phyloP scores from a whole-genome alignment of 2,329 filamentous ascomycete genomes.

The Bipolaris sorokiniana region DNA sequence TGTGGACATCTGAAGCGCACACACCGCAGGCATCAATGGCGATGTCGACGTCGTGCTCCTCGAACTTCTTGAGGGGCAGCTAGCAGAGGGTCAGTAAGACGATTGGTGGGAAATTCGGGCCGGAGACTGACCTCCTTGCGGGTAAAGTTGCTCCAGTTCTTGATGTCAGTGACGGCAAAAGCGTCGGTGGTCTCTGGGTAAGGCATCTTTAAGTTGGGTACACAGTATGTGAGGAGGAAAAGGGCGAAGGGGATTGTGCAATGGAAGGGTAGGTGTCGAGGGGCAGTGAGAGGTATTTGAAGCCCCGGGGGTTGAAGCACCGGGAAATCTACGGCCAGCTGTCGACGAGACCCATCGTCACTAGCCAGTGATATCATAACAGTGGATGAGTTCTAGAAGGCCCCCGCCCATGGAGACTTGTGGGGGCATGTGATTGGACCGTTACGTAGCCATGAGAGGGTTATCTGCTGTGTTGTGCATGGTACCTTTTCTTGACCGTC shows the following conservation, averaged over 20 bases:
- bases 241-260: conserved; percentile 8
- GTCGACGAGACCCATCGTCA: conserved; percentile 31
- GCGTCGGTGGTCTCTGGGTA: conserved; percentile 60
- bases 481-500: conserved; percentile 15
- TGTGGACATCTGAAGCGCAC: conserved; percentile 58
- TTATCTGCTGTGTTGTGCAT: conserved; percentile 8
- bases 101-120: neutral
- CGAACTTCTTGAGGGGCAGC: conserved; percentile 85
- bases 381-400: conserved; percentile 19
- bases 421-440: conserved; percentile 8
- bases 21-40: conserved; percentile 71
- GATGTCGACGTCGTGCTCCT: conserved; percentile 85
- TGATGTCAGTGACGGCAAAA: conserved; percentile 59
- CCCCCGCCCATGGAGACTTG: conserved; percentile 10
- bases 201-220: conserved; percentile 49
- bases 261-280: conserved; percentile 29
- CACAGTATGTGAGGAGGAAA: conserved; percentile 9
- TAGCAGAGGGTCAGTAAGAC: conserved; percentile 46
- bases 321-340: conserved; percentile 22
- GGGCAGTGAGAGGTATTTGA: conserved; percentile 38
- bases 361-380: conserved; percentile 46
- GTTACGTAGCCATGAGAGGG: neutral
- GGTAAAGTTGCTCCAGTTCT: conserved; percentile 67
- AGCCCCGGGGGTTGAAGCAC: conserved; percentile 18
- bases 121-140: conserved; percentile 58